phyloP scores from a whole-genome alignment of 352 stramenopile species.

The Plasmopara viticola region DNA sequence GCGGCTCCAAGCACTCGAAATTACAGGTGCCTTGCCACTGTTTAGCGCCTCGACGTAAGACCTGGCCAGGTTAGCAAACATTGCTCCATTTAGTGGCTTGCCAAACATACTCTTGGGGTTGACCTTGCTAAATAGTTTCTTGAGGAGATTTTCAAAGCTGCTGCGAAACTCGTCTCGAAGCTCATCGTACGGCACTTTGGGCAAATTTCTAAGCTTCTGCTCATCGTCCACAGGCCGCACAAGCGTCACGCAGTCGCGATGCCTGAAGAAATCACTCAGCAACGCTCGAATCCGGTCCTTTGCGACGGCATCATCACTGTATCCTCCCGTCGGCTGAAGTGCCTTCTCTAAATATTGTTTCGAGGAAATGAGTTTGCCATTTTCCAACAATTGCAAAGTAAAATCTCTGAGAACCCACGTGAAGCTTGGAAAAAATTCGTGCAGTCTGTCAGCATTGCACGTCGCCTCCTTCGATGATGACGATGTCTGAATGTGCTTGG shows the following conservation, averaged over 20 bases:
- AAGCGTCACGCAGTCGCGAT: conserved; percentile 86
- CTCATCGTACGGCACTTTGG: conserved; percentile 61
- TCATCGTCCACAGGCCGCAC: conserved; percentile 86
- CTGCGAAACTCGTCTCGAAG: conserved; percentile 76
- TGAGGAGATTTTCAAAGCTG: conserved; percentile 64
- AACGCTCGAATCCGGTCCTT: conserved; percentile 82
- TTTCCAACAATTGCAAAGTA: conserved; percentile 78
- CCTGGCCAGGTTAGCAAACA: conserved; percentile 78
- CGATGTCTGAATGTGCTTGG: conserved; percentile 85
- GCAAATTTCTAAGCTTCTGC: conserved; percentile 65
- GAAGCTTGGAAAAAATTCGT: conserved; percentile 85
- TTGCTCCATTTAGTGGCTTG: conserved; percentile 78
- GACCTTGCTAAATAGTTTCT: conserved; percentile 67
- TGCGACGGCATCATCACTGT: conserved; percentile 64
- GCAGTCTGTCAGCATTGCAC: conserved; percentile 32
- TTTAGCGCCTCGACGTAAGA: conserved; percentile 86
- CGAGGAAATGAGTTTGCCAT: conserved; percentile 81
- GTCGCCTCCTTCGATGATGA: conserved; percentile 23
- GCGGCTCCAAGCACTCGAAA: conserved; percentile 85
- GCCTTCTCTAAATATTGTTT: conserved; percentile 88
- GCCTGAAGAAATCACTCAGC: conserved; percentile 77
- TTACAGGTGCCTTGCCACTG: conserved; percentile 79
- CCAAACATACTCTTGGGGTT: conserved; percentile 83
- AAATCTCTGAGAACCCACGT: conserved; percentile 90
- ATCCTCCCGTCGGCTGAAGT: conserved; percentile 70